These are phyloP conservation scores for Heliosperma pusillum DNA, from an alignment of 148 eudicot genomes.

Conservation along the genomic window DNA sequence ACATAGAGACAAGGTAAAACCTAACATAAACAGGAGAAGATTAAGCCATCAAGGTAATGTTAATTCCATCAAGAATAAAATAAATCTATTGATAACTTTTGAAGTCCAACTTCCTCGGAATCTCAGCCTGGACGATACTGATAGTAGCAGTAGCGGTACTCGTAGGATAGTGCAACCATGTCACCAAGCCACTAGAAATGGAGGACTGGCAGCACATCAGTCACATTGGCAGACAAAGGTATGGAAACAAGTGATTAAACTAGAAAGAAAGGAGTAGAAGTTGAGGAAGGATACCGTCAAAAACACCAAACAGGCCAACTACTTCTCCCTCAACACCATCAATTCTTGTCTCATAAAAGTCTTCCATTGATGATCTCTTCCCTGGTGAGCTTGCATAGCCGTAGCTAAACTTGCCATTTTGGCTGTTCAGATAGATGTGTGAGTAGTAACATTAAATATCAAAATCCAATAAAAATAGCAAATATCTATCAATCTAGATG, in stretches of 20 bases:
- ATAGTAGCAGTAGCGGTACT: not conserved
- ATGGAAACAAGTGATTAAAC: not conserved
- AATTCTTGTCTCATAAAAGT: conserved; percentile 93
- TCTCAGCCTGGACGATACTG: not conserved
- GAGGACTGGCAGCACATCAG: not conserved
- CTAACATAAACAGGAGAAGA: conserved; percentile 1
- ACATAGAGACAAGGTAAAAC: not conserved
- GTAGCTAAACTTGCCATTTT: conserved; percentile 84
- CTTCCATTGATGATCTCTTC: conserved; percentile 98
- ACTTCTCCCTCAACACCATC: conserved; percentile 89
- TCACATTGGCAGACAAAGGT: not conserved
- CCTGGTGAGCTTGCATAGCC: conserved; percentile 97
- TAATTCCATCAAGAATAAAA: not conserved
- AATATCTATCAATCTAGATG: not conserved
- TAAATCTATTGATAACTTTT: not conserved
- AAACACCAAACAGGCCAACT: conserved; percentile 92
- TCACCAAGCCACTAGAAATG: not conserved
- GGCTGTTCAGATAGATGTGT: conserved; percentile 42
- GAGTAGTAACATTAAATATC: conserved; percentile 4
- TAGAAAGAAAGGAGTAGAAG: not conserved
- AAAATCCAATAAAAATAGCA: not conserved
- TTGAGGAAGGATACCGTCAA: conserved; percentile 60
- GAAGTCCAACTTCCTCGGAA: not conserved
- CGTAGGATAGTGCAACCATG: not conserved
- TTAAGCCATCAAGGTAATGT: not conserved